Conservation (phyloP, 805 yeast species). For the Saccharomycopsis olivae region DNA sequence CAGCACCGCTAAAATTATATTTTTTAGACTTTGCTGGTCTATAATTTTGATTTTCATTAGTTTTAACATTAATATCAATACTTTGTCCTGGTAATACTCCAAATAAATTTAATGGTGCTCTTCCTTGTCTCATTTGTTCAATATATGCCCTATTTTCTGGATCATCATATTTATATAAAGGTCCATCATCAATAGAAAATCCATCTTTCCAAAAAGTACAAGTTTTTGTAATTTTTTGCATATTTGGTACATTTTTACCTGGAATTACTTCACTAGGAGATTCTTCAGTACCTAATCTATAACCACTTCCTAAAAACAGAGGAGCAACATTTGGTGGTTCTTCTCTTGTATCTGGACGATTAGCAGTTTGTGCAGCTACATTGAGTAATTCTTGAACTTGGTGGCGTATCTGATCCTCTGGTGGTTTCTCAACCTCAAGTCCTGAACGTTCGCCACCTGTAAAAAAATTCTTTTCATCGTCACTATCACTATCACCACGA, state of each 20-base stretch:
- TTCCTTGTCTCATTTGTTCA: slow-evolving; percentile 73
- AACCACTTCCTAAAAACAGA: slow-evolving; percentile 30
- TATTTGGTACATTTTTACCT: slow-evolving; percentile 26
- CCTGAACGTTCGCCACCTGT: slow-evolving; percentile 69
- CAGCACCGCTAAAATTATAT: slow-evolving; percentile 69
- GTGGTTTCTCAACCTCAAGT: slow-evolving; percentile 70
- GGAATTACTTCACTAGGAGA: slow-evolving; percentile 27
- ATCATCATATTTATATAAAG: slow-evolving; percentile 78
- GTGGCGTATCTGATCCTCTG: slow-evolving; percentile 22
- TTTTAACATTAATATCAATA: slow-evolving; percentile 81
- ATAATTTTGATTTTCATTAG: slow-evolving; percentile 73
- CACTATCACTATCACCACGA: slow-evolving; percentile 34
- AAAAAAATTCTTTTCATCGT: slow-evolving; percentile 51
- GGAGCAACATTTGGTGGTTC: slow-evolving; percentile 24
- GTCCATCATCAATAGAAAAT: slow-evolving; percentile 89
- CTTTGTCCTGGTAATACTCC: slow-evolving; percentile 85
- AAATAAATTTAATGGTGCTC: slow-evolving; percentile 79
- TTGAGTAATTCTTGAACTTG: slow-evolving; percentile 37
- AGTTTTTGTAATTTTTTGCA: slow-evolving; percentile 57
- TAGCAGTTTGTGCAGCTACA: slow-evolving; percentile 57
- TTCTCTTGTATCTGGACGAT: slow-evolving; percentile 27
- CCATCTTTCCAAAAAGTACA: slow-evolving; percentile 96
- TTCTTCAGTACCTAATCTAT: slow-evolving; percentile 29
- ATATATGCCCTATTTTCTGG: slow-evolving; percentile 75
- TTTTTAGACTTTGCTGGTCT: slow-evolving; percentile 49